Evolutionary conservation across 1,139 yeast species (phyloP).

Genomic region (Yamadazyma triangularis): DNA sequence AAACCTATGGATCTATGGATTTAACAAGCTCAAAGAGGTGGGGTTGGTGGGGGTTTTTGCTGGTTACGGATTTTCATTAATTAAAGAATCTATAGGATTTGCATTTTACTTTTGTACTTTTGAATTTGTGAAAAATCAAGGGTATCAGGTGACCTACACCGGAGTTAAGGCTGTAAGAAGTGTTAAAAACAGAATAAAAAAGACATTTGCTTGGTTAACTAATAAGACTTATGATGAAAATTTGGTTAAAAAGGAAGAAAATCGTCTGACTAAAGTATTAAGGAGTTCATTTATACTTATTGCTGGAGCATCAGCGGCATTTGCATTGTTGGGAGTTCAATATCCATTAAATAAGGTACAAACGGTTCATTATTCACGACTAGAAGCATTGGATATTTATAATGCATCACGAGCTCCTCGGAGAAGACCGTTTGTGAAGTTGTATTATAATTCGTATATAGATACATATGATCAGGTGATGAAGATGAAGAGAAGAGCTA

Average conservation of each 20-base stretch:
- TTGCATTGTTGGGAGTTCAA: slow-evolving; percentile 70
- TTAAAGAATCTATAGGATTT: slow-evolving; percentile 83
- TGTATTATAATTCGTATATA: slow-evolving; percentile 65
- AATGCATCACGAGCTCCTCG: slow-evolving; percentile 35
- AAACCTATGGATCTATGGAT: slow-evolving; percentile 74
- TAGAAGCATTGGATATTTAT: slow-evolving; percentile 75
- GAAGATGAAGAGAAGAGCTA: slow-evolving; percentile 51
- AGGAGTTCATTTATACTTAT: slow-evolving; percentile 68
- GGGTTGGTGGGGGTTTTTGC: slow-evolving; percentile 88
- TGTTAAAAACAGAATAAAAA: slow-evolving; percentile 17
- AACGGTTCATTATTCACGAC: slow-evolving; percentile 68
- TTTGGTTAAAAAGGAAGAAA: slow-evolving; percentile 28
- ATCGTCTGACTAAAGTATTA: slow-evolving; percentile 45
- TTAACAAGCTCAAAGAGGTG: slow-evolving; percentile 61
- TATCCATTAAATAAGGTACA: slow-evolving; percentile 82
- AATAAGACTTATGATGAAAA: slow-evolving; percentile 27
- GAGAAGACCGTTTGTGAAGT: slow-evolving; percentile 37
- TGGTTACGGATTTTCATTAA: slow-evolving; percentile 71
- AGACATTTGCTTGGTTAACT: slow-evolving; percentile 16
- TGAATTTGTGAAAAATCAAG: slow-evolving; percentile 73
- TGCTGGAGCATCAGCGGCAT: slow-evolving; percentile 91
- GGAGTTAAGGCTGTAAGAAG: slow-evolving; percentile 46
- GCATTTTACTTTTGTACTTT: slow-evolving; percentile 83
- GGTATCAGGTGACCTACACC: slow-evolving; percentile 53
- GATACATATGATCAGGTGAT: slow-evolving; percentile 64